Base-by-base conservation (phyloP, 2,329 filamentous ascomycete species). In the Geoglossum cookeanum region DNA sequence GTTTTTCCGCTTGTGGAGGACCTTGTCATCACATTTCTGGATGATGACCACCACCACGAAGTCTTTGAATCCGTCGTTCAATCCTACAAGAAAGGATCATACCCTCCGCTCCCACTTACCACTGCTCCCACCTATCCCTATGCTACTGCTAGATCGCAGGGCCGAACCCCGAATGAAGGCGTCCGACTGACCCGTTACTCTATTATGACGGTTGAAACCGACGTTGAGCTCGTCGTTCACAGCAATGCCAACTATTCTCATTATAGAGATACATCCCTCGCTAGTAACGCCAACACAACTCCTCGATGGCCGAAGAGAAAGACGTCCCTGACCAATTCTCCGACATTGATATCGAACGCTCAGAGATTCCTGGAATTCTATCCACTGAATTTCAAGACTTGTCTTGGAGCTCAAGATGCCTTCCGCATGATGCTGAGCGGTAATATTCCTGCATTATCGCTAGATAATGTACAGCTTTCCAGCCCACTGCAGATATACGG, bases 11-110 rank as follows among this genome's bases (percentile, higher is more conserved):
- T 53, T 3, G 33, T 53, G 30, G 49, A 53, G 49, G 49, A 53
- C 32, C 49, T 53, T 13, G 30, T 53, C 30, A 53, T 53, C 29
- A 53, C 49, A 9, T 53, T 53, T 32, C 17, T 35, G 15, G 33
- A 53, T 37, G 49, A 32, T 7, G 8, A 53, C 30, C 29, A 8
- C 49, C 29, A 5, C 15, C 29, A n/a, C 30, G 30, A 32, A 9
- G 13, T 53, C 49, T 53, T 53, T n/a, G 29, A 53, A 7, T 53
- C 30, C 6, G 49, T 53, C 3, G 22, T 53, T 17, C 30, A 22
- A 35, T 53, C 49, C 49, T 53, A 53, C 30, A 53, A 53, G n/a
- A 37, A 37, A 17, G 49, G 49, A n/a, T 37, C 49, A 32, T 53
- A 53, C 32, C 49, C 49, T 37, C 49, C 49, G 2, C 49, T 17